Evolutionary conservation across 2,329 filamentous ascomycete species (phyloP).

Genomic region (Claviceps citrina): DNA sequence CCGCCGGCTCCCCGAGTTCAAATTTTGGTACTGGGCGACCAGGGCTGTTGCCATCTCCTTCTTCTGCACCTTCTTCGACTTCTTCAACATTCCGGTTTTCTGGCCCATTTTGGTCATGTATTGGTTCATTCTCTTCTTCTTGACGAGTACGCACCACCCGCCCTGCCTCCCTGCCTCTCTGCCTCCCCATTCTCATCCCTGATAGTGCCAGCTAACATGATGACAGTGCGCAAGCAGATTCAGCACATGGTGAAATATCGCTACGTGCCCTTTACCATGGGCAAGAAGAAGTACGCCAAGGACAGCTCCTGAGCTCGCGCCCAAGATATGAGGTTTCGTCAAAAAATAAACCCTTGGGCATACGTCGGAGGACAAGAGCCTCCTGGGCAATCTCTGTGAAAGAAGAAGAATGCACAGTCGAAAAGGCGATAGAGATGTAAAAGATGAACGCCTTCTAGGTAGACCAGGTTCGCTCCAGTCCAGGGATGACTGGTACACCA

Average conservation of each 20-base stretch:
- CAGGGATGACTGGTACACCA: not conserved
- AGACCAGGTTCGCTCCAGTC: not conserved
- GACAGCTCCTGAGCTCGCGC: constrained; percentile 30
- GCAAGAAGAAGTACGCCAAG: constrained; percentile 69
- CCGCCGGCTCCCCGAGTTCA: constrained; percentile 90
- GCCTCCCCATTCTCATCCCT: not conserved
- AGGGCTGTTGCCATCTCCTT: constrained; percentile 73
- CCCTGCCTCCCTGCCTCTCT: not conserved
- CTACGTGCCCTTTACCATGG: constrained; percentile 86
- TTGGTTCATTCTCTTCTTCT: constrained; percentile 89
- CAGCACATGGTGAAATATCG: constrained; percentile 99
- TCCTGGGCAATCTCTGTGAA: not conserved
- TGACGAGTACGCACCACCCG: constrained; percentile 61
- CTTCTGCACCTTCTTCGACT: constrained; percentile 75
- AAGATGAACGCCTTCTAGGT: not conserved
- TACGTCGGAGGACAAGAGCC: not conserved
- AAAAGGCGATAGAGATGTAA: not conserved
- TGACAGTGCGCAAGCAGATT: constrained; percentile 91
- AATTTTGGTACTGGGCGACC: constrained; percentile 97
- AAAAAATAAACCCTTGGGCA: not conserved
- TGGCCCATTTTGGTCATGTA: constrained; percentile 98
- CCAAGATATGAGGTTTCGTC: not conserved
- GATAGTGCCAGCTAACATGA: constrained; percentile 1
- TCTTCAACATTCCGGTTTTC: constrained; percentile 97
- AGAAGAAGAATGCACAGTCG: not conserved